These are phyloP conservation scores for Chlorella sorokiniana DNA, from an alignment of 139 green algal species.

Conservation along the genomic window DNA sequence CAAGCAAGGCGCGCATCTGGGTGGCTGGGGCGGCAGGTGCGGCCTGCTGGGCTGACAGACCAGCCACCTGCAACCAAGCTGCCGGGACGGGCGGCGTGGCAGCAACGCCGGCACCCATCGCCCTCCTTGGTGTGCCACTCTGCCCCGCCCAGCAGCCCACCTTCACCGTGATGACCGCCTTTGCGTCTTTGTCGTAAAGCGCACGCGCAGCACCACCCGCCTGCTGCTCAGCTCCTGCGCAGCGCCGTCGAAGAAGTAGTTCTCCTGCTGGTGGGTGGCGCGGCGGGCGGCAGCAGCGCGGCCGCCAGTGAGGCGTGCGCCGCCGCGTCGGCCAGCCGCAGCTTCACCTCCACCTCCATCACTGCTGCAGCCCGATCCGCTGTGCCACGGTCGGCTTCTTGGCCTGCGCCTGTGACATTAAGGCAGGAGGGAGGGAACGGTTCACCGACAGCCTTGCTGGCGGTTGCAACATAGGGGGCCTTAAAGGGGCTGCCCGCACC, in stretches of 20 bases:
- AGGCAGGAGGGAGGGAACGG: too few species aligned
- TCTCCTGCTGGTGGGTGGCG: conserved; percentile 74
- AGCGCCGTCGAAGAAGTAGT: conserved; percentile 95
- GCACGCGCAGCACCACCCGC: conserved; percentile 74
- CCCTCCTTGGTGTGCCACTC: neutral
- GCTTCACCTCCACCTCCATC: conserved; percentile 85
- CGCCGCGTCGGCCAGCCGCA: conserved; percentile 71
- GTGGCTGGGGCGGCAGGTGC: too few species aligned
- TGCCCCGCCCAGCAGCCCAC: conserved; percentile 33
- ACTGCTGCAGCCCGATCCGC: conserved; percentile 42
- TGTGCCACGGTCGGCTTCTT: conserved; percentile 37
- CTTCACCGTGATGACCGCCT: conserved; percentile 88
- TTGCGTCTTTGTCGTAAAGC: conserved; percentile 87
- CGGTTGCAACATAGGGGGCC: too few species aligned
- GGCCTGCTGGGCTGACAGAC: too few species aligned
- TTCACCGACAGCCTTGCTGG: too few species aligned
- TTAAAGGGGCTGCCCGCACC: too few species aligned
- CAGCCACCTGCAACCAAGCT: too few species aligned
- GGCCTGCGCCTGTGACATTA: conserved; percentile 9
- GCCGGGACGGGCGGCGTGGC: too few species aligned
- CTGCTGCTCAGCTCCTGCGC: conserved; percentile 73
- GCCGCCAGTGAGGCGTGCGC: conserved; percentile 67
- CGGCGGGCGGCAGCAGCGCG: conserved; percentile 54
- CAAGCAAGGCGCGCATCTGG: too few species aligned
- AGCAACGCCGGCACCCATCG: neutral